Percentiles rank a stretch among this genome's conserved stretches.
Conservation (phyloP, 495 filamentous ascomycete species). For the Penicillium robsamsonii region DNA sequence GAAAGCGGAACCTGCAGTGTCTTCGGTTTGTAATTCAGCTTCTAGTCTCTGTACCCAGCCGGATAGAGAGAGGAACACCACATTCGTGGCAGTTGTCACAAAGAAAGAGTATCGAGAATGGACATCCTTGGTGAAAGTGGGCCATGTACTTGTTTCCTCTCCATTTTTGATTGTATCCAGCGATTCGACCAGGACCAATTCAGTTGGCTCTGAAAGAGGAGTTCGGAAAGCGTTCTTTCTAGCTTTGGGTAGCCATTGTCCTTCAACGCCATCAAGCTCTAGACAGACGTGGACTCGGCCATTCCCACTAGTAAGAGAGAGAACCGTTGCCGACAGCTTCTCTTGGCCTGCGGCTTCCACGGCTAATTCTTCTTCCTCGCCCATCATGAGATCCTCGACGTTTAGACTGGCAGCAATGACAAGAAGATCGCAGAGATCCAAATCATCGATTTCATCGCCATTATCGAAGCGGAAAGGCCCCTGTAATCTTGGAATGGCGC, state of each 20-base stretch:
- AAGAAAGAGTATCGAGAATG: conserved; percentile 75
- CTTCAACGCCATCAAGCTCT: conserved; percentile 76
- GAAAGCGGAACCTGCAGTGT: conserved; percentile 66
- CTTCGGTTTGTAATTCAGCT: conserved; percentile 65
- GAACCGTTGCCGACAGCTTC: conserved; percentile 65
- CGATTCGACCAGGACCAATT: conserved; percentile 50
- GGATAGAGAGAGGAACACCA: conserved; percentile 66
- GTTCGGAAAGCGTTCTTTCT: conserved; percentile 42
- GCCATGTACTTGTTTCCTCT: conserved; percentile 55
- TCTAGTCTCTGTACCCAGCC: conserved; percentile 77
- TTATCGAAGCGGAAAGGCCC: conserved; percentile 76
- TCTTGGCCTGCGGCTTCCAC: conserved; percentile 55
- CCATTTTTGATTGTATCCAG: conserved; percentile 63
- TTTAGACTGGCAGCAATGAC: conserved; percentile 54
- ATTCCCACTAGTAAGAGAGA: conserved; percentile 72
- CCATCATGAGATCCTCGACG: conserved; percentile 51
- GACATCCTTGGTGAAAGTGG: conserved; percentile 70
- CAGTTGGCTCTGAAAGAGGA: conserved; percentile 40
- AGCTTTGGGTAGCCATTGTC: conserved; percentile 76
- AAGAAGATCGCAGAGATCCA: conserved; percentile 64
- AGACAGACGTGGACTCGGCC: conserved; percentile 76
- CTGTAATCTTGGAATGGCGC: conserved; percentile 74
- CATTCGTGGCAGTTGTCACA: conserved; percentile 67
- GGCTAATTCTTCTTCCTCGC: conserved; percentile 49
- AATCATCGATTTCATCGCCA: conserved; percentile 62